Evolutionary conservation across 345 rosid species (phyloP).

Genomic region (Turritis glabra): DNA sequence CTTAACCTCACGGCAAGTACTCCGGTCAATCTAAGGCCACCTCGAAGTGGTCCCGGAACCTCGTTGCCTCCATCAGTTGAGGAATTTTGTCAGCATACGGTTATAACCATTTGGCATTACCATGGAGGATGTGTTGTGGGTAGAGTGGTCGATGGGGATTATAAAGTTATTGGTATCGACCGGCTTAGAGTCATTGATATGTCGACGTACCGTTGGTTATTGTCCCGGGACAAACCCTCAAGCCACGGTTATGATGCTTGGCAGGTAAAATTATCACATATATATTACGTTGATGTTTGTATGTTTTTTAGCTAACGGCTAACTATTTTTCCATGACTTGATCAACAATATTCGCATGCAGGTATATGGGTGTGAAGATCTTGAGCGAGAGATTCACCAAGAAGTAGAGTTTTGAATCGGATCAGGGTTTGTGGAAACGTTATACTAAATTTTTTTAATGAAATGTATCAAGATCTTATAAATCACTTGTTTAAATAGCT

Average conservation of each 20-base stretch:
- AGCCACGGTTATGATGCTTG: constrained; percentile 98
- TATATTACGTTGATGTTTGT: neutral
- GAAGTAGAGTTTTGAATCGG: neutral
- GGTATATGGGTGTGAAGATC: constrained; percentile 91
- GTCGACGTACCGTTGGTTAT: constrained; percentile 65
- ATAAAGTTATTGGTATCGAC: constrained; percentile 65
- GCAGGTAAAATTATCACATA: constrained; percentile 55
- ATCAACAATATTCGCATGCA: constrained; percentile 36
- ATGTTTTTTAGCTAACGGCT: constrained; percentile 8
- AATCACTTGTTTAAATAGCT: no score
- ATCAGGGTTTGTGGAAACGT: constrained; percentile 10
- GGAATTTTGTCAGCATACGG: constrained; percentile 72
- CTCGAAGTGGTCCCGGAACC: constrained; percentile 47
- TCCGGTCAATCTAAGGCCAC: constrained; percentile 72
- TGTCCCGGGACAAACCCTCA: constrained; percentile 96
- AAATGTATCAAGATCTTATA: neutral
- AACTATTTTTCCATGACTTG: neutral
- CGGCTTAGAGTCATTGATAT: constrained; percentile 73
- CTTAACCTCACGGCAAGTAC: constrained; percentile 50
- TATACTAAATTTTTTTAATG: neutral
- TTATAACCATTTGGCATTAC: constrained; percentile 93
- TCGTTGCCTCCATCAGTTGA: constrained; percentile 52
- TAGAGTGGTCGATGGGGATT: constrained; percentile 67
- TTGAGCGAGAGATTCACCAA: constrained; percentile 58
- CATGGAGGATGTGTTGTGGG: constrained; percentile 92